Percentiles rank a stretch among this genome's conserved stretches.
These are phyloP conservation scores for Hygrophoropsis aurantiaca DNA, from an alignment of 768 basidiomycete species.

Conservation along the genomic window DNA sequence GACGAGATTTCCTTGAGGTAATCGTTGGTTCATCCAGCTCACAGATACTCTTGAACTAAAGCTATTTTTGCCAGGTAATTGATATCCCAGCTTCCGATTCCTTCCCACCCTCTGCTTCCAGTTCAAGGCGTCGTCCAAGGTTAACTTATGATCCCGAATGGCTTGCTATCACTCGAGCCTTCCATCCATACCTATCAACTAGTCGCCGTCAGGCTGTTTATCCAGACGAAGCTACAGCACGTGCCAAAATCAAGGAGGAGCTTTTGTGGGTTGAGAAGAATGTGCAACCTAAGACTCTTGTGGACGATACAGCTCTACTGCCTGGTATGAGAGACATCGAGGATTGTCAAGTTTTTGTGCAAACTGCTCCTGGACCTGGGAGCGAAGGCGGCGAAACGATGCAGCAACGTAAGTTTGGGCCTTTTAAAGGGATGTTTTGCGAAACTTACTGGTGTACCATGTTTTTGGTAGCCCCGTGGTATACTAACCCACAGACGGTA, in stretches of 20 bases:
- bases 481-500: conserved; percentile 87
- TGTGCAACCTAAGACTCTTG: conserved; percentile 33
- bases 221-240: conserved; percentile 53
- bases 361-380: conserved; percentile 60
- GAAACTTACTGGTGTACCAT: background rate
- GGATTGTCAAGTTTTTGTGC: conserved; percentile 65
- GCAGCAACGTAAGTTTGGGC: conserved; percentile 35
- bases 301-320: conserved; percentile 13
- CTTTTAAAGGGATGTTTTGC: background rate
- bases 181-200: conserved; percentile 75
- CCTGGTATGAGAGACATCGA: conserved; percentile 37
- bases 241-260: conserved; percentile 56
- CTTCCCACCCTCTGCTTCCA: conserved; percentile 6
- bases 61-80: conserved; percentile 52
- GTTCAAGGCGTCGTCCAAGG: conserved; percentile 22
- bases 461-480: conserved; percentile 58
- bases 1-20: conserved; percentile 81
- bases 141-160: conserved; percentile 86
- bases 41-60: background rate
- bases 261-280: conserved; percentile 68
- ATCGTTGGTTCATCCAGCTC: conserved; percentile 3
- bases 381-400: conserved; percentile 39
- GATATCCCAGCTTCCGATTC: conserved; percentile 46
- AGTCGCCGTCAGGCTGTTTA: conserved; percentile 48
- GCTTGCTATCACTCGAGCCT: conserved; percentile 90